phyloP scores from a whole-genome alignment of 257 asterid genomes.

The Solanum piurae region DNA sequence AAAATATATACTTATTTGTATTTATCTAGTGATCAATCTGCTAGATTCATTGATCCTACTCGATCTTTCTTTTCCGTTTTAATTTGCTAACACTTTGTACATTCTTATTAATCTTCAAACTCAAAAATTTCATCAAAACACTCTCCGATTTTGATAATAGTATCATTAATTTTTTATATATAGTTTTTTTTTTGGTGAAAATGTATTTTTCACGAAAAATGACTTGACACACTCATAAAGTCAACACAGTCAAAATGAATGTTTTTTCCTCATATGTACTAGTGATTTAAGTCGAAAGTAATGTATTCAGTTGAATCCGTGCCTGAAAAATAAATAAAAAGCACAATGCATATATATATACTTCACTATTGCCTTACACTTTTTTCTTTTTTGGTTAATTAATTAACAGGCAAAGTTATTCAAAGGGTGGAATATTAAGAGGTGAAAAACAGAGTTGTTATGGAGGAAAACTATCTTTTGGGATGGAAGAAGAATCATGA shows the following conservation, averaged over 20 bases:
- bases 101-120: background rate
- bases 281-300: background rate
- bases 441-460: background rate
- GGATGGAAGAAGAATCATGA: conserved; percentile 28
- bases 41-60: background rate
- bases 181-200: background rate
- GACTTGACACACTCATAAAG: background rate
- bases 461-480: conserved; percentile 23
- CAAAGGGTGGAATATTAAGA: background rate
- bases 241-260: background rate
- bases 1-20: background rate
- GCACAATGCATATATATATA: background rate
- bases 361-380: background rate
- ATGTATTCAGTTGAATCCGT: background rate
- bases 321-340: too few relatives aligned
- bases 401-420: background rate
- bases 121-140: background rate
- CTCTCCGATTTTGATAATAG: background rate
- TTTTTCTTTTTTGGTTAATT: background rate
- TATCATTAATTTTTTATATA: background rate
- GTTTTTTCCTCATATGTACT: background rate
- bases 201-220: background rate
- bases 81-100: background rate
- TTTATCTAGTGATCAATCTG: background rate
- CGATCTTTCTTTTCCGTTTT: background rate